phyloP scores from a whole-genome alignment of 2,329 filamentous ascomycete genomes.

The Diaporthe citri region DNA sequence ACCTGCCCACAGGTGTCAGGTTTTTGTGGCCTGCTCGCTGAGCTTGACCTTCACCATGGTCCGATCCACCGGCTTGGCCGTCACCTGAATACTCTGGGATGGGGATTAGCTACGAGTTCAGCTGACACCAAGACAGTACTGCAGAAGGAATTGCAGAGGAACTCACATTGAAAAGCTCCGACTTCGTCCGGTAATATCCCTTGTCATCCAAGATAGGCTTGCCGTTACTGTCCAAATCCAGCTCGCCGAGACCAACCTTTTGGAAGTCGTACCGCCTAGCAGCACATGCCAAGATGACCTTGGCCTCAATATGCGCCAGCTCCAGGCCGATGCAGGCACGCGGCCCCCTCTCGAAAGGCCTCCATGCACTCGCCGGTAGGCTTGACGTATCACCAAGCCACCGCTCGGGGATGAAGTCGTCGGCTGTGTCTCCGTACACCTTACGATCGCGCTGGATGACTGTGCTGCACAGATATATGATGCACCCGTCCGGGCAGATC shows the following conservation, averaged over 20 bases:
- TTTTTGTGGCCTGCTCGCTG: slow-evolving; percentile 33
- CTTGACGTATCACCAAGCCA: slow-evolving; percentile 50
- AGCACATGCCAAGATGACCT: slow-evolving; percentile 49
- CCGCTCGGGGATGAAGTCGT: slow-evolving; percentile 55
- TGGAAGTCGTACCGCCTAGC: slow-evolving; percentile 49
- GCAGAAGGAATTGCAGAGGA: not conserved
- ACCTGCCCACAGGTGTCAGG: not conserved
- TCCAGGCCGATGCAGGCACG: slow-evolving; percentile 68
- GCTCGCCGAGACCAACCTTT: slow-evolving; percentile 50
- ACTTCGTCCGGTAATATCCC: slow-evolving; percentile 45
- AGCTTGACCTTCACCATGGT: slow-evolving; percentile 46
- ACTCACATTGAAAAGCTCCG: slow-evolving; percentile 47
- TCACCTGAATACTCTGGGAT: slow-evolving; percentile 46
- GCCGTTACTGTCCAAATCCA: slow-evolving; percentile 44
- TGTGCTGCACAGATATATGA: slow-evolving; percentile 52
- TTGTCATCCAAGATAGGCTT: slow-evolving; percentile 42
- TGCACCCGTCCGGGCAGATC: slow-evolving; percentile 49
- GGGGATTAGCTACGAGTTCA: not conserved
- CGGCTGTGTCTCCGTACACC: slow-evolving; percentile 51
- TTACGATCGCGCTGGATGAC: slow-evolving; percentile 52
- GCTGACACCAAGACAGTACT: not conserved
- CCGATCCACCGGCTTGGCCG: slow-evolving; percentile 47
- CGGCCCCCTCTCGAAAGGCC: slow-evolving; percentile 65
- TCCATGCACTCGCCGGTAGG: slow-evolving; percentile 58
- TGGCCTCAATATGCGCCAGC: slow-evolving; percentile 57